Evolutionary conservation across 2,329 filamentous ascomycete genomes (phyloP).

Genomic region (Whalleya microplaca): DNA sequence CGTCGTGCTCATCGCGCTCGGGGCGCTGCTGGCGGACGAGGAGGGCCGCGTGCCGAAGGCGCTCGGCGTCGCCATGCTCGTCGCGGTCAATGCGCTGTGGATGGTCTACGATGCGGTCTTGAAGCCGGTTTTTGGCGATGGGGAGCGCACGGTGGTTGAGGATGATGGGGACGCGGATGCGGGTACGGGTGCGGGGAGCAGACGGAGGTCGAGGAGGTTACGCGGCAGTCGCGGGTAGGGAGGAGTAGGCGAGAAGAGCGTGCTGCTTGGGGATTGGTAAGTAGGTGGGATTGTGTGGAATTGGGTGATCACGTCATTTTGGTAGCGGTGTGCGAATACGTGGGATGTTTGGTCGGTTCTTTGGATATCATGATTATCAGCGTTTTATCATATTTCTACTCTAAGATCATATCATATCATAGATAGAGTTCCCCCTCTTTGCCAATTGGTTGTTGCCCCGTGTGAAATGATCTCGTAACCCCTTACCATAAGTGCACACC

Average conservation of each 20-base stretch:
- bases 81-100: constrained; percentile 58
- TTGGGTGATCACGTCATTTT: constrained; percentile 16
- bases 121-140: constrained; percentile 78
- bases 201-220: not conserved
- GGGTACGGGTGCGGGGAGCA: not conserved
- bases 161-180: constrained; percentile 21
- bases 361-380: not conserved
- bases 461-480: too few relatives aligned
- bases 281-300: constrained; percentile 7
- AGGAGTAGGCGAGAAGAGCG: constrained; percentile 25
- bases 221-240: not conserved
- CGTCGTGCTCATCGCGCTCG: constrained; percentile 49
- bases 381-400: not conserved
- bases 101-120: constrained; percentile 65
- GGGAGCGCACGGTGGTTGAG: constrained; percentile 64
- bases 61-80: constrained; percentile 57
- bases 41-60: constrained; percentile 68
- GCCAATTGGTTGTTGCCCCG: too few relatives aligned
- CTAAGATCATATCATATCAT: too few relatives aligned
- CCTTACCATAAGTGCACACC: too few relatives aligned
- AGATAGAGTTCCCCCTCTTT: too few relatives aligned
- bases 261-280: constrained; percentile 35
- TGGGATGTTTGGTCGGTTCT: not conserved
- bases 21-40: constrained; percentile 61
- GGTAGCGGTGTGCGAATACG: constrained; percentile 1